phyloP scores from a whole-genome alignment of 345 rosid species.

The Euphorbia lathyris region DNA sequence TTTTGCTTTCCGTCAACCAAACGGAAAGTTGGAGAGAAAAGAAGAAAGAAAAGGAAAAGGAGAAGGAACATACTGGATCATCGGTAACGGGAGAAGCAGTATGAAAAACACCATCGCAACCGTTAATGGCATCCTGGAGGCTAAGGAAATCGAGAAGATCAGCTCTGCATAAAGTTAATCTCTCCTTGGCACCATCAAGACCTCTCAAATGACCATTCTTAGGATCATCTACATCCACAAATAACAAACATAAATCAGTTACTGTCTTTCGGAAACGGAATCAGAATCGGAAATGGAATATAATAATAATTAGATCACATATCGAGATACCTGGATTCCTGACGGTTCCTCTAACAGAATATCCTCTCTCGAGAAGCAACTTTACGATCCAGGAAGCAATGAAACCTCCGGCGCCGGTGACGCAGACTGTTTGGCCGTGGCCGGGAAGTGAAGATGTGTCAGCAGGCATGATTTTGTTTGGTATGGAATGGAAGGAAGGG shows the following conservation, averaged over 20 bases:
- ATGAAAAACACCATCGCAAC: slow-evolving; percentile 95
- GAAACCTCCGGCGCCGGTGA: slow-evolving; percentile 98
- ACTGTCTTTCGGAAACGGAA: too few relatives aligned
- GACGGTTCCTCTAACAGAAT: slow-evolving; percentile 77
- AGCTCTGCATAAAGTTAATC: slow-evolving; percentile 66
- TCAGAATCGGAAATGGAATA: too few relatives aligned
- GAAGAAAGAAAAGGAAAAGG: not conserved
- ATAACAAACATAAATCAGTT: not conserved
- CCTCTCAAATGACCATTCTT: slow-evolving; percentile 81
- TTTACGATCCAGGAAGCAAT: slow-evolving; percentile 98
- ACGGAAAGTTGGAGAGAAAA: not conserved
- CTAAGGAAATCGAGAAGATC: slow-evolving; percentile 74
- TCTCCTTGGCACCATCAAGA: slow-evolving; percentile 87
- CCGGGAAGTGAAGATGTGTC: slow-evolving; percentile 30
- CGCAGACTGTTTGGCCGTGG: slow-evolving; percentile 65
- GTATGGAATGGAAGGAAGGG: not conserved
- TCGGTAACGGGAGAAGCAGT: slow-evolving; percentile 96
- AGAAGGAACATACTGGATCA: slow-evolving; percentile 62
- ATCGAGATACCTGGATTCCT: slow-evolving; percentile 84
- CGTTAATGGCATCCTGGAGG: slow-evolving; percentile 61
- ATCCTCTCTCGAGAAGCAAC: slow-evolving; percentile 73
- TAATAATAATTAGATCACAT: too few relatives aligned
- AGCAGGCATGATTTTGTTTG: slow-evolving; percentile 27
- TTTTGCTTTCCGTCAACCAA: slow-evolving; percentile 23
- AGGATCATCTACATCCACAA: slow-evolving; percentile 53